phyloP scores from a whole-genome alignment of 495 filamentous ascomycete genomes.

The Beverwykella pulmonaria region DNA sequence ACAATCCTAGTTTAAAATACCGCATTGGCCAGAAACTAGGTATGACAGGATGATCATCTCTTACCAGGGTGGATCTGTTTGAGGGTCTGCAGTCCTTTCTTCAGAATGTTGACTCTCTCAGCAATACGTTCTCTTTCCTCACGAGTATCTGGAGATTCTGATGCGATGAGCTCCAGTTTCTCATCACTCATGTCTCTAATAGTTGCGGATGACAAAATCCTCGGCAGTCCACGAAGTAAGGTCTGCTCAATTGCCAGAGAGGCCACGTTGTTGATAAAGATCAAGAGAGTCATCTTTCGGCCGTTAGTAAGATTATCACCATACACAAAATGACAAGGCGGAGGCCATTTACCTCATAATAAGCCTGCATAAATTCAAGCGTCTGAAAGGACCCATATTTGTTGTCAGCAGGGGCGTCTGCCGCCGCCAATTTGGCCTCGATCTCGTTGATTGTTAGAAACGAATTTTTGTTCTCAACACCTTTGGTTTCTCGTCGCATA shows the following conservation, averaged over 20 bases:
- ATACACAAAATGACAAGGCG: not conserved
- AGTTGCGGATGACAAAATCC: slow-evolving; percentile 50
- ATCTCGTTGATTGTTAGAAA: slow-evolving; percentile 1
- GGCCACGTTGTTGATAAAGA: slow-evolving; percentile 64
- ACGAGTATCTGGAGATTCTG: slow-evolving; percentile 12
- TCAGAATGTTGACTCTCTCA: slow-evolving; percentile 8
- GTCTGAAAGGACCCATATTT: slow-evolving; percentile 28
- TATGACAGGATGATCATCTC: not conserved
- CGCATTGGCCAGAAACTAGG: too few species aligned
- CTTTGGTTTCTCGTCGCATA: not conserved
- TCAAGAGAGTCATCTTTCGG: slow-evolving; percentile 59
- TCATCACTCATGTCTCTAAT: slow-evolving; percentile 12
- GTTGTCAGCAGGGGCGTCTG: not conserved
- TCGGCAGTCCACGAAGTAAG: slow-evolving; percentile 8
- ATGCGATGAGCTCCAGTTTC: slow-evolving; percentile 11
- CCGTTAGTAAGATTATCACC: slow-evolving; percentile 20
- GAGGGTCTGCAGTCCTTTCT: slow-evolving; percentile 8
- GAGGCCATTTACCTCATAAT: slow-evolving; percentile 37
- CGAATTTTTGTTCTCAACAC: not conserved
- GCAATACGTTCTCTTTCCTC: not conserved
- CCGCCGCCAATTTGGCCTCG: not conserved
- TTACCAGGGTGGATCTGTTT: slow-evolving; percentile 15
- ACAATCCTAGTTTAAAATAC: too few species aligned
- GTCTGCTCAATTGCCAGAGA: slow-evolving; percentile 37
- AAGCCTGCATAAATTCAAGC: slow-evolving; percentile 37